Base-by-base conservation (phyloP, 371 early-diverging fungal species). In the Chytridium lagenaria region DNA sequence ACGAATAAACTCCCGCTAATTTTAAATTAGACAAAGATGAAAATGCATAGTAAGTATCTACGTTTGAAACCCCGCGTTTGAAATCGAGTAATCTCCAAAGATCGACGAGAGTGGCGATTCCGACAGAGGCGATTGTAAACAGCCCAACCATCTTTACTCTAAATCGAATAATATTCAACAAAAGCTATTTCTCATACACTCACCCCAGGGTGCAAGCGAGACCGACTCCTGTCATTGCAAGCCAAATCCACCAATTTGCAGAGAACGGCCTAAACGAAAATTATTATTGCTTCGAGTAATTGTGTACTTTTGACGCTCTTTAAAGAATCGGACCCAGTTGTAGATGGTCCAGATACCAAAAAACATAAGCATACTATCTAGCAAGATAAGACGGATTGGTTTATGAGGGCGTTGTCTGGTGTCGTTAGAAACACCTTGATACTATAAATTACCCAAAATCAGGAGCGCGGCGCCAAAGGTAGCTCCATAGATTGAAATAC, bases 141-240 rank as follows among this genome's bases (percentile, higher is more conserved):
- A 96, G 78, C 7, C 99, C 99, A 1, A 98, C 98, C 91, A 98
- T 89, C 79, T 98, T 98, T 78, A 96, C 94, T 69, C 95, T 94
- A 78, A 44, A 23, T 5, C 23, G 7, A 37, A 50, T 33, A 15
- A 38, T 31, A 71, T 40, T 19, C 50, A 59, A 30, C 34, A 50
- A 2, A 75, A 22, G n/a, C 12, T 67, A 70, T 10, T 64, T 39
- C n/a, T 55, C 36, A 12, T 0, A 19, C n/a, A 67, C 72, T 76
- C 83, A 88, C 90, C 90, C 91, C 10, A 91, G 83, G 1, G 92
- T 95, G 68, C 92, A 88, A 19, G 99, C 99, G 36, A 99, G 82
- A 19, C 91, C 90, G 2, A 93, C 82, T 55, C 99, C 99, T 1
- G 99, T 95, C 69, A 93, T 80, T 2, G 90, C 69, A 37, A 99